Base-by-base conservation (phyloP, 2,329 filamentous ascomycete species). In the Stemphylium vesicarium region DNA sequence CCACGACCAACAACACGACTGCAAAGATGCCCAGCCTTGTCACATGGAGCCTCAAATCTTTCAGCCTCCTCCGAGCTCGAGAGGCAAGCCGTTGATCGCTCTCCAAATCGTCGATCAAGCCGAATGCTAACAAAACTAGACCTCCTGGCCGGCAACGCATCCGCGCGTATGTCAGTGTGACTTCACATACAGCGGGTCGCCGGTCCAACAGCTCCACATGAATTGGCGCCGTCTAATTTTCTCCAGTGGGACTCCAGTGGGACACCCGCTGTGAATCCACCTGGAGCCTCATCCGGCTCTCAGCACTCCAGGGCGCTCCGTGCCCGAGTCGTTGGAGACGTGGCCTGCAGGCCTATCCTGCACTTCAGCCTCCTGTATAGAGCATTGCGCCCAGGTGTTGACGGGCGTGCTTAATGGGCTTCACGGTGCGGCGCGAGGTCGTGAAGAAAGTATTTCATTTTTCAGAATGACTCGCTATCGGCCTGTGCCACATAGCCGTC, bases 181-280 rank as follows among this genome's bases (percentile, higher is more conserved):
- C 58, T 64, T 65, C 63, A 65, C 56, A 59, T 64, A 60, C 41
- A 60, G 63, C 62, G 63, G 63, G 63, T 47, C 63, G 57, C 55
- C 55, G 49, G 56, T 38, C 62, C 44, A 49, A 52, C 50, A 55
- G 54, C 45, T 59, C 60, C 62, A 63, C 59, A 52, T 41, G n/a
- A 42, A 18, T 35, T 32, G 39, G 36, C 52, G 40, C 53, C 53
- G 39, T 49, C 53, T 32, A 29, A 26, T 37, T 48, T 45, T 49
- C 46, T 55, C 46, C 55, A 54, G 51, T 54, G 56, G 35, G 35
- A 55, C 42, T 32, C 49, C 43, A 53, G 49, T 46, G 49, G 43
- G 50, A 57, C 38, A 54, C 41, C 50, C 53, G 53, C 42, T 18
- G 37, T 41, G 51, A 54, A 52, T 47, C 53, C 53, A 56, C 53